phyloP scores from a whole-genome alignment of 805 yeast genomes.

The Yamadazyma akitaensis region DNA sequence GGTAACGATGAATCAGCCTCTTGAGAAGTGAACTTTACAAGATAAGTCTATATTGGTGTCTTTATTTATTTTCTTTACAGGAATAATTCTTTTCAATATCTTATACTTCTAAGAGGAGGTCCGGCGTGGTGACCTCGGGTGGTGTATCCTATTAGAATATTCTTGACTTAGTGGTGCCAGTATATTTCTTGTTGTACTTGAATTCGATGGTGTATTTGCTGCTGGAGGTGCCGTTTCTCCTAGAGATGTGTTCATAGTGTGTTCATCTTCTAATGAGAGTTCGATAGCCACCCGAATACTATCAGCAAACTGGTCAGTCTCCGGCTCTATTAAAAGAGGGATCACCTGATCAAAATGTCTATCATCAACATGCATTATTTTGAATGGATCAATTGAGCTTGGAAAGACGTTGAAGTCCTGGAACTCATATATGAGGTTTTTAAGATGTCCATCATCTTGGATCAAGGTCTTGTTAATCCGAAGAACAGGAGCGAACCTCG shows the following conservation, averaged over 20 bases:
- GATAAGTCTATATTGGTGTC: too few relatives aligned
- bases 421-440: slow-evolving; percentile 16
- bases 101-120: slow-evolving; percentile 20
- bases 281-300: slow-evolving; percentile 2
- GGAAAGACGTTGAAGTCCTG: slow-evolving; percentile 21
- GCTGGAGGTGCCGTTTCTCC: background rate
- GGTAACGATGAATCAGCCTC: too few relatives aligned
- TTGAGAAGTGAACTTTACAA: too few relatives aligned
- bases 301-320: background rate
- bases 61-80: too few relatives aligned
- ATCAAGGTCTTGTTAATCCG: slow-evolving; percentile 21
- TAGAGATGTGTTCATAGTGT: background rate
- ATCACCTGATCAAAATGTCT: slow-evolving; percentile 22
- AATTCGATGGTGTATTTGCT: background rate
- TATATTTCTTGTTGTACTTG: background rate
- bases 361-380: slow-evolving; percentile 24
- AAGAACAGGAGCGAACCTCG: slow-evolving; percentile 24
- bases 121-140: slow-evolving; percentile 94
- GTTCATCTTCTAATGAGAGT: background rate
- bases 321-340: slow-evolving; percentile 14
- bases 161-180: background rate
- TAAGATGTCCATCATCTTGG: slow-evolving; percentile 11
- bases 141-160: background rate
- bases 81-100: too few relatives aligned
- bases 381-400: slow-evolving; percentile 19